These are phyloP conservation scores for Lachancea cidri DNA, from an alignment of 805 yeast species.

Conservation along the genomic window DNA sequence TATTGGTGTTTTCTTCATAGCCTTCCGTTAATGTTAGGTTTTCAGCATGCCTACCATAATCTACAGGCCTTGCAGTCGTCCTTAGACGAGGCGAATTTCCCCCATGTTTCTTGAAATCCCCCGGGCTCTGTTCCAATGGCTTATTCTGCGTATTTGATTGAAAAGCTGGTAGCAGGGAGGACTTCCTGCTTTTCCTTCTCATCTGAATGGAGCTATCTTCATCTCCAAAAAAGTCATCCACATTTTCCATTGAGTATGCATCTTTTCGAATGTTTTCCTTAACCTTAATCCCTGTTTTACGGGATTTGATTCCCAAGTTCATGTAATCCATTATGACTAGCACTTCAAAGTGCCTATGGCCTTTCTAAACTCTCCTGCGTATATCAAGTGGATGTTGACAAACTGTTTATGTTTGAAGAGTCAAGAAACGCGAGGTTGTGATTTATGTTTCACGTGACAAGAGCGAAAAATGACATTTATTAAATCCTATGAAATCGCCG, in stretches of 20 bases:
- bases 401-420: too few species aligned
- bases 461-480: background rate
- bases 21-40: too few species aligned
- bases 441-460: background rate
- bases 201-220: conserved; percentile 27
- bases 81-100: too few species aligned
- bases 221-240: conserved; percentile 63
- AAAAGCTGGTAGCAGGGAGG: conserved; percentile 14
- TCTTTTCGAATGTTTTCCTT: conserved; percentile 46
- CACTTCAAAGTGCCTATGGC: background rate
- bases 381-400: too few species aligned
- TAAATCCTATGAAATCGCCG: background rate
- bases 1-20: too few species aligned
- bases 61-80: too few species aligned
- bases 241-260: conserved; percentile 59
- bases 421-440: too few species aligned
- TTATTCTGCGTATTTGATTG: too few species aligned
- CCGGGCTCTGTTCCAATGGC: too few species aligned
- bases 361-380: too few species aligned
- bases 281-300: conserved; percentile 60
- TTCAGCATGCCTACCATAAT: too few species aligned
- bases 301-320: conserved; percentile 53
- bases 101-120: too few species aligned
- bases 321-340: conserved; percentile 33
- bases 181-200: conserved; percentile 19